Evolutionary conservation across 805 yeast genomes (phyloP).

Genomic region (Nakazawaea wickerhamii): DNA sequence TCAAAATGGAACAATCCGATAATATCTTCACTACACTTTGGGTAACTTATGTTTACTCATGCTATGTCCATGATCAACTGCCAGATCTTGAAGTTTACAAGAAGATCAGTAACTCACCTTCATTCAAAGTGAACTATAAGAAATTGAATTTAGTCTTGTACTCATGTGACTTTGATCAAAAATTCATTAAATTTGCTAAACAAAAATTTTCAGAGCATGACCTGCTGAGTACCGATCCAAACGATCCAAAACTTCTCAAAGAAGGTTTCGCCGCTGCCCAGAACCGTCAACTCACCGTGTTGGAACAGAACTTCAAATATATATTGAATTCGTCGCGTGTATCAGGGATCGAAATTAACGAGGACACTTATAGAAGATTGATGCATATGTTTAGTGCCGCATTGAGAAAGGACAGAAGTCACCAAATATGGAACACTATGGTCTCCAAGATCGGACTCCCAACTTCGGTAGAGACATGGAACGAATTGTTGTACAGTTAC

Average conservation of each 20-base stretch:
- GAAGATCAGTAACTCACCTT: neutral
- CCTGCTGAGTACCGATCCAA: slow-evolving; percentile 4
- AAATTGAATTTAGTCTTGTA: neutral
- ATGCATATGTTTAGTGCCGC: slow-evolving; percentile 41
- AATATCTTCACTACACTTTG: slow-evolving; percentile 4
- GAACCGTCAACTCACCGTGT: slow-evolving; percentile 2
- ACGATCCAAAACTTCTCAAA: neutral
- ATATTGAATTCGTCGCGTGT: slow-evolving; percentile 14
- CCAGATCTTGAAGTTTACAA: slow-evolving; percentile 15
- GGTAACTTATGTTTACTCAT: slow-evolving; percentile 6
- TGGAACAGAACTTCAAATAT: slow-evolving; percentile 1
- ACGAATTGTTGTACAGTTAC: slow-evolving; percentile 40
- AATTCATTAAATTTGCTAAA: slow-evolving; percentile 9
- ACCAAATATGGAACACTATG: slow-evolving; percentile 47
- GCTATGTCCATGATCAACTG: slow-evolving; percentile 12
- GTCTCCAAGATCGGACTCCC: slow-evolving; percentile 29
- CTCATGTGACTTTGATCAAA: slow-evolving; percentile 10
- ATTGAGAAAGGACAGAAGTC: slow-evolving; percentile 30
- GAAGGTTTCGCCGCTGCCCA: slow-evolving; percentile 8
- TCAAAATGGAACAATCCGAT: neutral
- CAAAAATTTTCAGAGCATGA: neutral
- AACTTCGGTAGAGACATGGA: slow-evolving; percentile 47
- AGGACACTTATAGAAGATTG: slow-evolving; percentile 34
- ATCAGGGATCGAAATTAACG: slow-evolving; percentile 31
- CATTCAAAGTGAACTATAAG: neutral